Evolutionary conservation across 2,329 filamentous ascomycete species (phyloP).

Genomic region (Aspergillus brasiliensis): DNA sequence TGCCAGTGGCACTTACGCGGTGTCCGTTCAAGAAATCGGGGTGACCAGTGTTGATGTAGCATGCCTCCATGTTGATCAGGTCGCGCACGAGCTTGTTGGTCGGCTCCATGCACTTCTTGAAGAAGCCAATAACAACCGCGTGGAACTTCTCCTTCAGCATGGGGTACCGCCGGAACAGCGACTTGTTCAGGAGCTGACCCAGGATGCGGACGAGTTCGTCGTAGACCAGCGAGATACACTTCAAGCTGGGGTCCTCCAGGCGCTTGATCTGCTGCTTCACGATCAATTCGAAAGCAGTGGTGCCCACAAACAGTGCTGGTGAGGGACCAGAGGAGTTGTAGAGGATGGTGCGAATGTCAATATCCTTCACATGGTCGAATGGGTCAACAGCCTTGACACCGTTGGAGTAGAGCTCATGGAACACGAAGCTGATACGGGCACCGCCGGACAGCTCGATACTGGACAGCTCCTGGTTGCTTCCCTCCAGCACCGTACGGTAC

Average conservation of each 20-base stretch:
- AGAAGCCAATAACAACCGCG: conserved; percentile 85
- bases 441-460: conserved; percentile 93
- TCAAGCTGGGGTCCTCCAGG: conserved; percentile 91
- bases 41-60: conserved; percentile 98
- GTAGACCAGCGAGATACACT: conserved; percentile 96
- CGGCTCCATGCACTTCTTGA: conserved; percentile 97
- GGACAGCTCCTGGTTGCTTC: conserved; percentile 94
- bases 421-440: conserved; percentile 98
- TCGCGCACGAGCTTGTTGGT: conserved; percentile 96
- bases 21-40: conserved; percentile 97
- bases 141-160: conserved; percentile 96
- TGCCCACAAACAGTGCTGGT: conserved; percentile 93
- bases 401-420: conserved; percentile 97
- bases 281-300: conserved; percentile 96
- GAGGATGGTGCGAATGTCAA: conserved; percentile 93
- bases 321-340: conserved; percentile 99
- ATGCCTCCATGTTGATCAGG: conserved; percentile 91
- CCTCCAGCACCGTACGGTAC: conserved; percentile 92
- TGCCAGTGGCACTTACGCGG: conserved; percentile 57
- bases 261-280: conserved; percentile 99
- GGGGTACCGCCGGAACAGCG: conserved; percentile 91
- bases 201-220: conserved; percentile 97
- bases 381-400: conserved; percentile 97
- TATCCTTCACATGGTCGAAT: conserved; percentile 95
- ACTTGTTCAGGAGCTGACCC: conserved; percentile 82